Conservation (phyloP, 768 basidiomycete species). For the Suillus cothurnatus region DNA sequence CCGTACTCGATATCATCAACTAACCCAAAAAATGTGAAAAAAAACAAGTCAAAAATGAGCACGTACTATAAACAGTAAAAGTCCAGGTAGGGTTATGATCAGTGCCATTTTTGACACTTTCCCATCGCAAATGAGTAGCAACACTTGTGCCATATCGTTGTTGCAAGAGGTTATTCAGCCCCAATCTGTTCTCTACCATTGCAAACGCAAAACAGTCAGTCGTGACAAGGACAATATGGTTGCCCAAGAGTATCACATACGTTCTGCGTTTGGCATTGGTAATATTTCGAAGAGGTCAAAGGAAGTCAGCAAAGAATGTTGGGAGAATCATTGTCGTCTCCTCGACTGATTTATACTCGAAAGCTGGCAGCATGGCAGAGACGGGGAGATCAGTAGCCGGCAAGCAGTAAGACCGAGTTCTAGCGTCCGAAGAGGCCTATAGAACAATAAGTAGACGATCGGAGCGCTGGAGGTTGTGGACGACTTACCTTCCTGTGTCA, state of each 20-base stretch:
- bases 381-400: not conserved
- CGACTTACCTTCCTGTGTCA: not conserved
- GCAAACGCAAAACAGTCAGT: not conserved
- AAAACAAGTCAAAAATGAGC: not conserved
- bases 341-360: not conserved
- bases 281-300: not conserved
- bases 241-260: not conserved
- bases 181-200: slow-evolving; percentile 17
- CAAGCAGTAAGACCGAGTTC: not conserved
- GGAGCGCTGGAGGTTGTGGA: not conserved
- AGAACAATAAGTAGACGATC: not conserved
- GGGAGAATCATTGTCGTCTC: not conserved
- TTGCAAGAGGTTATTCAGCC: slow-evolving; percentile 34
- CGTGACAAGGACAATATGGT: not conserved
- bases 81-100: slow-evolving; percentile 27
- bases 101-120: slow-evolving; percentile 22
- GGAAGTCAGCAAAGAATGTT: not conserved
- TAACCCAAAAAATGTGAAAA: slow-evolving; percentile 12
- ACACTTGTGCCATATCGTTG: slow-evolving; percentile 33
- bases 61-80: slow-evolving; percentile 29
- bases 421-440: no score
- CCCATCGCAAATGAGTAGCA: slow-evolving; percentile 30
- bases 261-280: not conserved
- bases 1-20: slow-evolving; percentile 32
- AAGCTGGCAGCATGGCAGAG: not conserved